phyloP scores from a whole-genome alignment of 2,329 filamentous ascomycete genomes.

The Penicillium digitatum region DNA sequence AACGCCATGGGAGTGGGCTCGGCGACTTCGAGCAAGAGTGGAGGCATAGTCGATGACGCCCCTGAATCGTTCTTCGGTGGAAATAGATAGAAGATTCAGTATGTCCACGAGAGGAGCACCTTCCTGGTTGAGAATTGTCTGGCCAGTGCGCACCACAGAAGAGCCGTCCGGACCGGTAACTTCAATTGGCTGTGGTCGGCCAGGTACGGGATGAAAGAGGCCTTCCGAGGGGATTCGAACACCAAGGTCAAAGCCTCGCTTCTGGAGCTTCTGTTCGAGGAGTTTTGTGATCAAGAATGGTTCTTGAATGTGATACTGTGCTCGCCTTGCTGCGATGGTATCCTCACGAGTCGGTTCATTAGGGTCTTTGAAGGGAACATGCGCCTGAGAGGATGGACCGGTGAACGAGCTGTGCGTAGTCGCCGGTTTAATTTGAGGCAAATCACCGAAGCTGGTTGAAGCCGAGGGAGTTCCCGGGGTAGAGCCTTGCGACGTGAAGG shows the following conservation, averaged over 20 bases:
- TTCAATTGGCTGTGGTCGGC: constrained; percentile 44
- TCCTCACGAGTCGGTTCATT: constrained; percentile 61
- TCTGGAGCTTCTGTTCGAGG: constrained; percentile 53
- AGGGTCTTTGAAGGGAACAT: constrained; percentile 61
- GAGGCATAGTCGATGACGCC: constrained; percentile 74
- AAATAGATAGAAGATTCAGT: constrained; percentile 74
- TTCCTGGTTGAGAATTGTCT: constrained; percentile 67
- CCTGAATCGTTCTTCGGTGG: constrained; percentile 73
- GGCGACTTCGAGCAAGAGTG: constrained; percentile 65
- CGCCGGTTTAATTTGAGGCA: constrained; percentile 51
- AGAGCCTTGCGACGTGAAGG: constrained; percentile 41
- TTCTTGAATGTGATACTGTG: constrained; percentile 67
- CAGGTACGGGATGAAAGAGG: constrained; percentile 46
- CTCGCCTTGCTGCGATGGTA: constrained; percentile 58
- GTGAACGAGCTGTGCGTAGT: constrained; percentile 58
- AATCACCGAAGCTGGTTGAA: constrained; percentile 49
- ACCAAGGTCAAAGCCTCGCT: constrained; percentile 57
- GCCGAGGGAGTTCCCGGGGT: constrained; percentile 42
- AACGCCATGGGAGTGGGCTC: constrained; percentile 72
- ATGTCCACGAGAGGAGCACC: constrained; percentile 72
- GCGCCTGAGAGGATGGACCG: constrained; percentile 62
- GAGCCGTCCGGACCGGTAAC: constrained; percentile 60
- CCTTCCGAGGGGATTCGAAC: constrained; percentile 57
- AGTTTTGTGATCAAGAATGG: constrained; percentile 66
- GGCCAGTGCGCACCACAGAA: constrained; percentile 60